Evolutionary conservation across 352 stramenopile species (phyloP), one percentile per base, ranked within the genome.

Genomic region (Globisporangium canariense): DNA sequence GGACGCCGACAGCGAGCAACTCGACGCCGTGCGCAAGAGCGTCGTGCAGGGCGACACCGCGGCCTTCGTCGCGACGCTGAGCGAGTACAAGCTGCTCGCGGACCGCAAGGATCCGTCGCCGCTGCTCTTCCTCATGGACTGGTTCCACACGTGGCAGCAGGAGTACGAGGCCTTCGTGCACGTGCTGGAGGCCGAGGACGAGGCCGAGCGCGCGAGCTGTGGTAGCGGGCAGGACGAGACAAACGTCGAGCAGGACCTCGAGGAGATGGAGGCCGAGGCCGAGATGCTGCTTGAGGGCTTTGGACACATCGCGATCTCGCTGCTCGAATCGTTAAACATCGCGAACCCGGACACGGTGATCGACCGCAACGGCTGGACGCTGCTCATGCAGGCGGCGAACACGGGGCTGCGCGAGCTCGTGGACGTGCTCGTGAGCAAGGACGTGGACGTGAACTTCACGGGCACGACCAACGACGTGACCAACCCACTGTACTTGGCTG

Each of bases 301-400:
- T 36, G 76, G 81, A 18, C 67, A 65, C 25, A 71, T 94, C 30
- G 75, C 77, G 22, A 70, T 72, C 40, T 71, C 68, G 43, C 66
- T 94, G 43, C 61, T 91, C 20, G 77, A 90, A 45, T 47, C 62
- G 45, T 58, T 89, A 40, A 66, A 59, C 28, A 58, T 82, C 36
- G 62, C 72, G 10, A 70, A 76, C 50, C 68, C 69, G 1, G 77
- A 90, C 68, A 60, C 58, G 28, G 74, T 91, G 16, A 62, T 91
- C 40, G 86, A 93, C 69, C 77, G 81, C 30, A 73, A 91, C 51
- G 86, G 86, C 3, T 95, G 86, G 86, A 93, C 86, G 58, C 70
- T 95, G 56, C 71, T 95, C 50, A 95, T 95, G 84, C 86, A 95
- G 67, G 83, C 86, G 4, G 81, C 82, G 18, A 95, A 93, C 73